Conservation (phyloP, 495 filamentous ascomycete genomes). For the Penicillium herquei region DNA sequence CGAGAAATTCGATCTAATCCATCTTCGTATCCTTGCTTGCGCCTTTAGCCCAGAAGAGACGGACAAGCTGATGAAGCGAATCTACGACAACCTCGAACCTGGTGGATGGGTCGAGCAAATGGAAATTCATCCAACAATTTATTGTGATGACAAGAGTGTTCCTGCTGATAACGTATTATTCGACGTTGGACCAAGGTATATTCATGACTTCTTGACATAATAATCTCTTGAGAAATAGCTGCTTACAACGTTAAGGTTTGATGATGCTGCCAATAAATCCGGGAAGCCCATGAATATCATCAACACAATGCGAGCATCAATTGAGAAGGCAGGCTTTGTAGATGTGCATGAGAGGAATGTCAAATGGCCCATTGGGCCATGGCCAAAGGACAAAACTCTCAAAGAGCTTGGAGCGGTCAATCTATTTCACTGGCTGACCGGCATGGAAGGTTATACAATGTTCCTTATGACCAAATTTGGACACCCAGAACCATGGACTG, state of each 20-base stretch:
- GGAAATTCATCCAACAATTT: conserved; percentile 37
- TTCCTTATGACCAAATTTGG: conserved; percentile 4
- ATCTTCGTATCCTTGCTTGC: too few species aligned
- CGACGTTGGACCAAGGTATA: neutral
- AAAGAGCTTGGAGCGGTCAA: conserved; percentile 3
- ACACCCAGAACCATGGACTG: neutral
- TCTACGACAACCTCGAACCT: conserved; percentile 17
- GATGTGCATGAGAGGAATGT: neutral
- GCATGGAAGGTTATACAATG: conserved; percentile 4
- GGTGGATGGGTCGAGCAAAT: conserved; percentile 55
- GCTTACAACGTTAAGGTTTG: too few species aligned
- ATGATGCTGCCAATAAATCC: neutral
- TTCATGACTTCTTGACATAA: neutral
- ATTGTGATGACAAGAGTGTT: conserved; percentile 42
- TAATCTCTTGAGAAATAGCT: too few species aligned
- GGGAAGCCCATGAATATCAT: neutral
- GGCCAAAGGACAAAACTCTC: neutral
- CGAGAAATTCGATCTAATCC: too few species aligned
- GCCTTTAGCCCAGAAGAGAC: too few species aligned
- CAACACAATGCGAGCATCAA: neutral
- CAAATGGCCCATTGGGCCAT: conserved; percentile 7
- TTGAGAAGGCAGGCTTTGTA: conserved; percentile 1
- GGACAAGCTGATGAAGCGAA: conserved; percentile 13
- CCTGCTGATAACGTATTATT: conserved; percentile 25
- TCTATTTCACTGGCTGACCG: conserved; percentile 1